Base-by-base conservation (phyloP, 768 basidiomycete genomes). In the Leucocoprinus sp. region DNA sequence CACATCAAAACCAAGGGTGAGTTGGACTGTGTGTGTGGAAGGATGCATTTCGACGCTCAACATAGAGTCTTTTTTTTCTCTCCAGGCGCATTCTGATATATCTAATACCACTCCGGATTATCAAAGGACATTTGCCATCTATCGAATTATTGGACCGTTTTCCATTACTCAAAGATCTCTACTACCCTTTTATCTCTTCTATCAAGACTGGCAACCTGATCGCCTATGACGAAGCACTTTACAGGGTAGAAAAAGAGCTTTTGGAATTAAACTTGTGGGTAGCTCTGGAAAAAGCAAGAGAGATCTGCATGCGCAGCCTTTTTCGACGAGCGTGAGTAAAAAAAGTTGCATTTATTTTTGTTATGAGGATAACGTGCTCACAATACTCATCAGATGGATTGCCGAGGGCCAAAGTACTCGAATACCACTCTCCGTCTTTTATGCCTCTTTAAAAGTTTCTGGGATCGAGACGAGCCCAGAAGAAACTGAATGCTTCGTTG, bases 401-500 rank as follows among this genome's bases (percentile, higher is more conserved):
- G 79, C 80, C 11, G 68, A 75, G 5, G 75, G 79, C 35, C 88
- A 85, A 54, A 69, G 72, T 5, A 82, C 86, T 0, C 74, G 93
- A 12, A 83, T 98, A 39, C 83, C 88, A 0, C 75, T 96, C 40
- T 69, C 76, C 2, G 76, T 85, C 65, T 93, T 97, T 64, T 83
- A 84, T 57, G 68, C 69, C n/a, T 83, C 86, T 4, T 66, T 95
- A 39, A 68, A 66, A 42, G 64, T 90, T 46, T 82, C 85, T 3
- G 86, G 84, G 2, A 73, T 78, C 49, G 75, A 81, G 8, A 77
- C 87, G 18, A 70, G 80, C 6, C 58, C 70, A 49, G 92, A 87
- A 53, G 93, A 95, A 61, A 88, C 89, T 2, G 93, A 97, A 62
- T 96, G 93, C 61, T 75, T 93, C 42, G 79, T 96, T 6, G 92